Evolutionary conservation across 169 alveolate genomes (phyloP).

Genomic region (Babesia bigemina): DNA sequence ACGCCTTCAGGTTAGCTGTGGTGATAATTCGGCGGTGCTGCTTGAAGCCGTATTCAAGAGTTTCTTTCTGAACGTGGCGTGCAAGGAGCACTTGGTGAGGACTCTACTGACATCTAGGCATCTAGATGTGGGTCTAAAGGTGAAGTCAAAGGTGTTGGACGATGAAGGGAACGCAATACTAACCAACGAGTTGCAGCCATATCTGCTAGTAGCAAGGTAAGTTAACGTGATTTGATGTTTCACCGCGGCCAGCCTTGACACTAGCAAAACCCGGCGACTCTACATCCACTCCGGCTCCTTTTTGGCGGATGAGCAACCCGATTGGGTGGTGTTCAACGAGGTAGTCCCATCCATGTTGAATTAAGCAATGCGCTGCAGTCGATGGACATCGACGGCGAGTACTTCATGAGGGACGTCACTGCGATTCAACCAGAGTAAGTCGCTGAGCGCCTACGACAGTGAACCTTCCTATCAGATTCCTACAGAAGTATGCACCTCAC

Average conservation of each 20-base stretch:
- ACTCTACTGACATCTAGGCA: conserved; percentile 53
- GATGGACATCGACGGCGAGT: conserved; percentile 56
- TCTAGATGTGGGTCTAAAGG: conserved; percentile 13
- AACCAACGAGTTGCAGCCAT: conserved; percentile 59
- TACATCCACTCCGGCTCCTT: conserved; percentile 65
- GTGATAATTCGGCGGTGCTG: conserved; percentile 30
- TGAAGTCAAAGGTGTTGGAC: conserved; percentile 31
- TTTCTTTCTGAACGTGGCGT: conserved; percentile 70
- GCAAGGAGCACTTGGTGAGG: conserved; percentile 57
- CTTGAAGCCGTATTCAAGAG: conserved; percentile 59
- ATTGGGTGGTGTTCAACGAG: conserved; percentile 70
- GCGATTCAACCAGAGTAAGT: conserved; percentile 65
- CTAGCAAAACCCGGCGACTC: conserved; percentile 18
- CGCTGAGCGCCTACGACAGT: too few species aligned
- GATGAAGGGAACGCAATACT: conserved; percentile 49
- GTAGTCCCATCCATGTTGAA: background rate
- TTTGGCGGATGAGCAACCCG: conserved; percentile 62
- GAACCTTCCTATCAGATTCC: conserved; percentile 28
- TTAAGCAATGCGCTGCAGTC: conserved; percentile 7
- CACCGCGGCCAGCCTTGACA: conserved; percentile 9
- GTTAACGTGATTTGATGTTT: background rate
- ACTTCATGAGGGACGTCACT: conserved; percentile 59
- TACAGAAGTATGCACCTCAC: conserved; percentile 58
- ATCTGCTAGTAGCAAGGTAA: conserved; percentile 47
- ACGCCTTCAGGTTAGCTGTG: conserved; percentile 43